phyloP scores from a whole-genome alignment of 2,329 filamentous ascomycete species.

The Westerdykella aurantiaca region DNA sequence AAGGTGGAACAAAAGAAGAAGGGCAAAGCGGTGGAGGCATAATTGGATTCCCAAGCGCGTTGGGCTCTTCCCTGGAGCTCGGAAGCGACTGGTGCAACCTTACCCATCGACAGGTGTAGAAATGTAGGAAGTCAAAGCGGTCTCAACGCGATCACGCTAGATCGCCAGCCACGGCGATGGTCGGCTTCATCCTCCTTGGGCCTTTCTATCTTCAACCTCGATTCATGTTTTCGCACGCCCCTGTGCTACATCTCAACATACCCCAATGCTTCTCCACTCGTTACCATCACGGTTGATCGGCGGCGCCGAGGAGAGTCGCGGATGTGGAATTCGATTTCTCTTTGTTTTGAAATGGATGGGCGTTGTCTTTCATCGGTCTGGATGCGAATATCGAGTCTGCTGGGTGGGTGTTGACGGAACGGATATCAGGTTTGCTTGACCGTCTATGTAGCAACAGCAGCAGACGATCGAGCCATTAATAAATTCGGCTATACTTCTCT shows the following conservation, averaged over 20 bases:
- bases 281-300: no score
- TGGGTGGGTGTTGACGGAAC: no score
- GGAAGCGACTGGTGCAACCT: not conserved
- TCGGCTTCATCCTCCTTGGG: not conserved
- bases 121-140: not conserved
- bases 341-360: no score
- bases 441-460: no score
- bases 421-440: no score
- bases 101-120: not conserved
- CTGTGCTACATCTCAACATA: not conserved
- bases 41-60: conserved; percentile 1
- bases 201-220: not conserved
- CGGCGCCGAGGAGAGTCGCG: no score
- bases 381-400: no score
- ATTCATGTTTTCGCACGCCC: not conserved
- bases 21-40: conserved; percentile 54
- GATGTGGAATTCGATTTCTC: no score
- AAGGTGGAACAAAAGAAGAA: conserved; percentile 99
- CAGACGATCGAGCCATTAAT: no score
- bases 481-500: no score
- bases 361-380: no score
- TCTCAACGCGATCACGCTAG: not conserved
- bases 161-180: not conserved
- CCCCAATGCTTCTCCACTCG: no score
- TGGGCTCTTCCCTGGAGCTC: not conserved